phyloP scores from a whole-genome alignment of 495 filamentous ascomycete genomes.

The Amphirosellinia nigrospora region DNA sequence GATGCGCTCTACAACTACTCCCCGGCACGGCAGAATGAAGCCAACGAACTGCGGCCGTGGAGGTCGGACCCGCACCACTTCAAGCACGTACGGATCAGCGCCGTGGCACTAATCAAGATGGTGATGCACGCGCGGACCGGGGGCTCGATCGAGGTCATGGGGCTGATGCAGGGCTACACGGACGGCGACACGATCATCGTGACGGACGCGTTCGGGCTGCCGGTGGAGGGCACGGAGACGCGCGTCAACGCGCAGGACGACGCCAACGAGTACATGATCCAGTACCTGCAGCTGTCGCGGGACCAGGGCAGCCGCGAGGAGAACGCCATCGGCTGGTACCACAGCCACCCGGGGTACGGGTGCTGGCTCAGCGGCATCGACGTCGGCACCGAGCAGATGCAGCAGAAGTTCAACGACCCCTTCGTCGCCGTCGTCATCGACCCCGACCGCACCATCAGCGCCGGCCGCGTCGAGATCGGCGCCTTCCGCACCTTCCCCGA shows the following conservation, averaged over 20 bases:
- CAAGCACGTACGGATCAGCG: slow-evolving; percentile 90
- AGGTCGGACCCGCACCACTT: slow-evolving; percentile 83
- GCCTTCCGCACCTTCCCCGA: slow-evolving; percentile 92
- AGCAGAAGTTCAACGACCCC: slow-evolving; percentile 84
- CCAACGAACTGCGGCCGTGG: slow-evolving; percentile 75
- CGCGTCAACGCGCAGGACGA: slow-evolving; percentile 94
- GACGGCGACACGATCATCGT: slow-evolving; percentile 84
- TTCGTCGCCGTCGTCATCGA: slow-evolving; percentile 98
- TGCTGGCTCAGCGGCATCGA: slow-evolving; percentile 99
- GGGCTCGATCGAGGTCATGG: slow-evolving; percentile 94
- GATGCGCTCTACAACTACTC: slow-evolving; percentile 92
- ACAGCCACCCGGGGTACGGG: slow-evolving; percentile 96
- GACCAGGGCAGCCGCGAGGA: slow-evolving; percentile 75
- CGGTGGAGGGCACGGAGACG: slow-evolving; percentile 97
- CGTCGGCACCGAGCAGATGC: slow-evolving; percentile 81
- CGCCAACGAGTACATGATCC: slow-evolving; percentile 95
- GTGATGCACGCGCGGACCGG: slow-evolving; percentile 97
- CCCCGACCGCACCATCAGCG: slow-evolving; percentile 92
- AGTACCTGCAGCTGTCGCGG: slow-evolving; percentile 76
- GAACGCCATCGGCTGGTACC: slow-evolving; percentile 98
- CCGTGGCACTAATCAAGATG: slow-evolving; percentile 97
- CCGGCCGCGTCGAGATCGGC: slow-evolving; percentile 96
- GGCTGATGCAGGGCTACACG: slow-evolving; percentile 96
- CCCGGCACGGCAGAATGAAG: slow-evolving; percentile 64
- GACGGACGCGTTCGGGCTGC: slow-evolving; percentile 91